Conservation (phyloP, 192 early-diverging fungal genomes). For the Coemansia reversa region DNA sequence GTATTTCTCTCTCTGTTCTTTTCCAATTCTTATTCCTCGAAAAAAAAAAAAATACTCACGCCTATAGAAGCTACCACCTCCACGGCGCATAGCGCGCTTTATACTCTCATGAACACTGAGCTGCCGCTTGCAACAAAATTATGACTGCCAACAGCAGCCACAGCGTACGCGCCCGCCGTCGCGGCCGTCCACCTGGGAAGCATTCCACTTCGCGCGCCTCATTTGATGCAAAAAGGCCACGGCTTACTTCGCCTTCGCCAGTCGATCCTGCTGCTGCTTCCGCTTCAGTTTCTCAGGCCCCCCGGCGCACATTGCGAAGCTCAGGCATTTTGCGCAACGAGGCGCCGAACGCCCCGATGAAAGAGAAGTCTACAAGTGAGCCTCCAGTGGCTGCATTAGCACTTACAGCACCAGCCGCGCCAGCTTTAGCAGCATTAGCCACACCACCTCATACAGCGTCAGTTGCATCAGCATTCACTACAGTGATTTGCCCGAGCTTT, state of each 20-base stretch:
- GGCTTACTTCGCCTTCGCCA: neutral
- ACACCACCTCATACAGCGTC: neutral
- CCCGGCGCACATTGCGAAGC: too few relatives aligned
- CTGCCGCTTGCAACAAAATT: too few relatives aligned
- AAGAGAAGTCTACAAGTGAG: neutral
- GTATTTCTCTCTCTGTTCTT: neutral
- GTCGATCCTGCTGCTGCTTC: neutral
- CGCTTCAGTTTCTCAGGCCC: too few relatives aligned
- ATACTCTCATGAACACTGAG: neutral
- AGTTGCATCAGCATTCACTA: too few relatives aligned
- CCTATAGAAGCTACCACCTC: too few relatives aligned
- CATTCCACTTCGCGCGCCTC: slow-evolving; percentile 1
- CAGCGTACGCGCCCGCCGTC: slow-evolving; percentile 30
- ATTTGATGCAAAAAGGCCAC: slow-evolving; percentile 1
- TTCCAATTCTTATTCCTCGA: slow-evolving; percentile 7
- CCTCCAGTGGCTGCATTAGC: neutral
- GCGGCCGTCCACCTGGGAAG: slow-evolving; percentile 46
- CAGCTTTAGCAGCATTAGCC: neutral
- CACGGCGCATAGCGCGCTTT: neutral
- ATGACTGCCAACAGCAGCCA: slow-evolving; percentile 18
- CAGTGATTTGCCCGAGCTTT: slow-evolving; percentile 9
- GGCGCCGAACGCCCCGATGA: slow-evolving; percentile 4
- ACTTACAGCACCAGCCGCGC: neutral
- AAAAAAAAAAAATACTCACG: too few relatives aligned
- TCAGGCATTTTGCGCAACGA: neutral